These are phyloP conservation scores for Talaromyces adpressus DNA, from an alignment of 495 filamentous ascomycete species.

Conservation along the genomic window DNA sequence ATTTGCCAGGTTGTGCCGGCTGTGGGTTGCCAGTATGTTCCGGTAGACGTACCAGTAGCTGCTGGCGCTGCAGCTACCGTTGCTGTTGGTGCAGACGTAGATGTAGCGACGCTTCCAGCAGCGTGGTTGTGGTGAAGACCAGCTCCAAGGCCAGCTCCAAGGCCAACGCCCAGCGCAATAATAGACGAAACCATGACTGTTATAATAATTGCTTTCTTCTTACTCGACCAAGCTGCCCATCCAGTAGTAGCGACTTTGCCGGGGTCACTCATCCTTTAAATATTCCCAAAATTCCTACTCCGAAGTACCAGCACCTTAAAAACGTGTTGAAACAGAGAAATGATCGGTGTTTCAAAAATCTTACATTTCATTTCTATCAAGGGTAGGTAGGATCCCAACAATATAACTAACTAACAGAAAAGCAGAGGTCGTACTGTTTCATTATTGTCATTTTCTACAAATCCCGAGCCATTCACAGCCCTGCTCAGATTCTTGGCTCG, in stretches of 20 bases:
- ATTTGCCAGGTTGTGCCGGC: slow-evolving; percentile 51
- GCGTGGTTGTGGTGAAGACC: background rate
- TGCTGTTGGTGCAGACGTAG: background rate
- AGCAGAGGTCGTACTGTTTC: background rate
- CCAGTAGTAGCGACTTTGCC: background rate
- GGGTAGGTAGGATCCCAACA: background rate
- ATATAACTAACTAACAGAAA: background rate
- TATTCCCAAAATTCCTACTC: background rate
- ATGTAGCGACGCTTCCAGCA: background rate
- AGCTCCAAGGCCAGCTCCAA: background rate
- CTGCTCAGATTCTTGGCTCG: background rate
- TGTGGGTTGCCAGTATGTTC: slow-evolving; percentile 39
- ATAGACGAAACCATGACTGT: background rate
- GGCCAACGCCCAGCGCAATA: background rate
- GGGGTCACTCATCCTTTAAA: background rate
- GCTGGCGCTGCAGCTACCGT: background rate
- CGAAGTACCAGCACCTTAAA: background rate
- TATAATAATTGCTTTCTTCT: background rate
- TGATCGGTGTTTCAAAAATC: background rate
- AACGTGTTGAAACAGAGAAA: background rate
- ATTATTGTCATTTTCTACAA: background rate
- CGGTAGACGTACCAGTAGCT: background rate
- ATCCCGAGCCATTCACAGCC: background rate
- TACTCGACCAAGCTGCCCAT: background rate
- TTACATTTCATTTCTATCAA: background rate